These are phyloP conservation scores for Microbotryum saponariae DNA, from an alignment of 1,284 basidiomycete genomes.

Conservation along the genomic window DNA sequence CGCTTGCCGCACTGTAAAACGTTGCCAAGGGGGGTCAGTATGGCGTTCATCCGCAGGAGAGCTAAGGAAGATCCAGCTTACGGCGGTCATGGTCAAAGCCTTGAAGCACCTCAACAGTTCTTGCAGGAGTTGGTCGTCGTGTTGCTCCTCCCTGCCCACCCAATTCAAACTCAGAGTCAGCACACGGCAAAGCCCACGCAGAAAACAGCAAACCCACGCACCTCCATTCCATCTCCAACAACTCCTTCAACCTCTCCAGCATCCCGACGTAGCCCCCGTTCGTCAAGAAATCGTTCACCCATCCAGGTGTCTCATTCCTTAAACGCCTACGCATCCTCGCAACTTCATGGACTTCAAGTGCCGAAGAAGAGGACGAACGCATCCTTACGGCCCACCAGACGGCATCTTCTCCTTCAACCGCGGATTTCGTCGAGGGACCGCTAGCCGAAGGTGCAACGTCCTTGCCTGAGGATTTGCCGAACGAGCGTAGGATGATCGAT, in stretches of 20 bases:
- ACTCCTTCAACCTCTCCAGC: conserved; percentile 76
- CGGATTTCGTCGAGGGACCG: too few species aligned
- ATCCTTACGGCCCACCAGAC: conserved; percentile 18
- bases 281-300: conserved; percentile 84
- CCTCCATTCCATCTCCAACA: conserved; percentile 95
- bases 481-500: conserved; percentile 12
- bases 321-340: conserved; percentile 54
- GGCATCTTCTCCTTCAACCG: conserved; percentile 4
- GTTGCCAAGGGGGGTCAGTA: neutral
- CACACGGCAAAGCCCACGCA: too few species aligned
- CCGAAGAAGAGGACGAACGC: neutral
- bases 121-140: conserved; percentile 87
- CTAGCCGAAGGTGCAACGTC: neutral
- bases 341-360: conserved; percentile 65
- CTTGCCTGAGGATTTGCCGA: conserved; percentile 10
- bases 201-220: conserved; percentile 41
- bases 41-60: too few species aligned
- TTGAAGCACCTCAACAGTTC: conserved; percentile 91
- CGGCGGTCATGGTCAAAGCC: conserved; percentile 79
- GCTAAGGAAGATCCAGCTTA: conserved; percentile 50
- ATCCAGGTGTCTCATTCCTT: conserved; percentile 76
- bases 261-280: conserved; percentile 78
- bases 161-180: too few species aligned
- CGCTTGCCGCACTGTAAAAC: conserved; percentile 41
- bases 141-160: conserved; percentile 71